Evolutionary conservation across 495 filamentous ascomycete species (phyloP).

Genomic region (Penicillium paxilli): DNA sequence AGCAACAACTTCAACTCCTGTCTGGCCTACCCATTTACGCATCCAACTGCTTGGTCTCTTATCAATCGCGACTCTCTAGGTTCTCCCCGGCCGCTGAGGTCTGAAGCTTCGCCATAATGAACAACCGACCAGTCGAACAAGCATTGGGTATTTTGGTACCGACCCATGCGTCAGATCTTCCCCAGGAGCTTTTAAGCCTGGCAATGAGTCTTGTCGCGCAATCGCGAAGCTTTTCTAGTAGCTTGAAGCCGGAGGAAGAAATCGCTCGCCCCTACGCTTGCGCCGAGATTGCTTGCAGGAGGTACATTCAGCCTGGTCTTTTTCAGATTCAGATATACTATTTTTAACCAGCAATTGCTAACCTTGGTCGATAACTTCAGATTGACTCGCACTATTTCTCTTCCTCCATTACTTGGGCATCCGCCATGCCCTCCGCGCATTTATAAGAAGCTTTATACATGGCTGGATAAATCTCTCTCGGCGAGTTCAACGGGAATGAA

Average conservation of each 20-base stretch:
- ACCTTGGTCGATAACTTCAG: slow-evolving; percentile 36
- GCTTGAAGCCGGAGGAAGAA: slow-evolving; percentile 85
- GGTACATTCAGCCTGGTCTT: slow-evolving; percentile 45
- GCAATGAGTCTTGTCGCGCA: slow-evolving; percentile 82
- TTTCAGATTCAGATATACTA: background rate
- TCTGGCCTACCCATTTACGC: background rate
- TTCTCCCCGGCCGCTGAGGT: background rate
- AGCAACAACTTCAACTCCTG: too few relatives aligned
- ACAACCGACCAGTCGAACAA: slow-evolving; percentile 70
- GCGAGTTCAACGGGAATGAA: slow-evolving; percentile 32
- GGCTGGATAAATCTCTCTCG: slow-evolving; percentile 72
- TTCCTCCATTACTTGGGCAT: slow-evolving; percentile 75
- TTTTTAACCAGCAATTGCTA: too few relatives aligned
- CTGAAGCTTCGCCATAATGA: slow-evolving; percentile 31
- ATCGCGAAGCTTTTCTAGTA: slow-evolving; percentile 76
- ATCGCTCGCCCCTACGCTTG: slow-evolving; percentile 84
- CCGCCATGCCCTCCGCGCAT: slow-evolving; percentile 80
- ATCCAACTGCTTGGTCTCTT: background rate
- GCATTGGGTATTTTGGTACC: slow-evolving; percentile 76
- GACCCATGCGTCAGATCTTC: slow-evolving; percentile 69
- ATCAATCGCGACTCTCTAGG: background rate
- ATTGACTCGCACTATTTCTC: slow-evolving; percentile 77
- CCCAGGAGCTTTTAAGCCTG: slow-evolving; percentile 71
- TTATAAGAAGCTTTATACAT: slow-evolving; percentile 81
- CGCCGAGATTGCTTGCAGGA: slow-evolving; percentile 87